Base-by-base conservation (phyloP, 2,329 filamentous ascomycete species). In the Dactylellina parvicollis region DNA sequence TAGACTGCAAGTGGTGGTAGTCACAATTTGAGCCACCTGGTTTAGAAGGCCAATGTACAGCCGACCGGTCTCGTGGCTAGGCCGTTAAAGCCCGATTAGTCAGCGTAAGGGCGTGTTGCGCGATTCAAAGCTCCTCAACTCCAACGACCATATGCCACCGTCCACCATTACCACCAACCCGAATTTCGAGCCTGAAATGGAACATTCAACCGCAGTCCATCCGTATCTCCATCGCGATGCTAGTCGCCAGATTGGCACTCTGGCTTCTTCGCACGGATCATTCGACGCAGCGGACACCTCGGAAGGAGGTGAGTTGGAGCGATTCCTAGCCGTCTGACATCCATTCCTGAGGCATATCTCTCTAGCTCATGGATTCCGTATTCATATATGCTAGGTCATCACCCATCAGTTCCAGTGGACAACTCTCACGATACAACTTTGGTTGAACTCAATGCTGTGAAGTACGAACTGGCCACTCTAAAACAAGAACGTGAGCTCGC, bases 401-500 rank as follows among this genome's bases (percentile, higher is more conserved):
- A 16, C 12, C 38, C 59, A 24, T 34, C 38, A 14, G 26, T 36
- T 9, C 5, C 54, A 8, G 34, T 40, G 36, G 69, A 74, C 9
- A 55, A 16, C n/a, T 47, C 55, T 42, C 59, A 74, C 10, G 69
- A 74, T 50, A 54, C 69, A 3, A 16, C 62, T 8, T 38, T 74
- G 2, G 46, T 74, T 18, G 92, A 97, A 81, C 84, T 98, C 42
- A 95, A 93, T 74, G 91, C 92, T 0, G 83, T 97, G 55, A 89
- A 89, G 74, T 99, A 97, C 82, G 92, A 94, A 69, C 85, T 96
- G 76, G 91, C 92, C 78, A 94, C 91, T 16, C 83, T 91, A 59
- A 93, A 94, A 78, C 92, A 96, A 77, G 94, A 98, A 79, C 89
- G 91, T 77, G 92, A 96, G 67, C 86, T 97, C 77, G 84, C 88